Base-by-base conservation (phyloP, 2,329 filamentous ascomycete species). In the Alternaria brassicae region DNA sequence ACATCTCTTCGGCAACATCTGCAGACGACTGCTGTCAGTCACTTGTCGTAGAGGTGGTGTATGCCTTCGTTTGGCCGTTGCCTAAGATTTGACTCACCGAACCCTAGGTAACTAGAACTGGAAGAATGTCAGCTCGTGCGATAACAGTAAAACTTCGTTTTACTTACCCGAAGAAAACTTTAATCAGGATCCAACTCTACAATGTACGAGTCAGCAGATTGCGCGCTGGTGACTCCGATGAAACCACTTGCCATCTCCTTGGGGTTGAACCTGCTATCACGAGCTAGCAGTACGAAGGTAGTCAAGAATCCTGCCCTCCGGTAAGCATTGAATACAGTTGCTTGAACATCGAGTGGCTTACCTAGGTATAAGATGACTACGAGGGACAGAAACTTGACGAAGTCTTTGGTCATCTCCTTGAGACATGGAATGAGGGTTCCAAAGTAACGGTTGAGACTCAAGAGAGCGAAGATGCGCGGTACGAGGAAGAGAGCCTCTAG, bases 341-440 rank as follows among this genome's bases (percentile, higher is more conserved):
- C 41, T 30, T 5, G 40, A 40, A 32, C 10, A 19, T 28, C 37
- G 8, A 15, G 10, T 25, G 19, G 19, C 57, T 63, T 72, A 87
- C 85, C 92, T 47, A 95, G 80, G 74, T 96, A 97, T 52, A 96
- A 81, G 53, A 96, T 90, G 47, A 92, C 81, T 41, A 96, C 91
- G 25, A 94, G 84, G 1, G 91, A 90, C 56, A 87, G 74, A 61
- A 95, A 96, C 72, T 93, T 93, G 76, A 93, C 78, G 74, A 97
- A 97, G 74, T 96, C 92, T 77, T 93, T 94, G 37, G 91, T 87
- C 93, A 97, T 97, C 75, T 94, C 92, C 75, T 95, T 95, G 50
- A 97, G 83, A 64, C 93, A 96, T 0, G 93, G 93, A 60, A 97
- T 93, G 48, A 95, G 78, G 1, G 91, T 95, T 40, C 92, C 93